Percentiles rank a stretch among this genome's conserved stretches.
These are phyloP conservation scores for Zygoascus sp. DNA, from an alignment of 1,139 yeast species.

Conservation along the genomic window DNA sequence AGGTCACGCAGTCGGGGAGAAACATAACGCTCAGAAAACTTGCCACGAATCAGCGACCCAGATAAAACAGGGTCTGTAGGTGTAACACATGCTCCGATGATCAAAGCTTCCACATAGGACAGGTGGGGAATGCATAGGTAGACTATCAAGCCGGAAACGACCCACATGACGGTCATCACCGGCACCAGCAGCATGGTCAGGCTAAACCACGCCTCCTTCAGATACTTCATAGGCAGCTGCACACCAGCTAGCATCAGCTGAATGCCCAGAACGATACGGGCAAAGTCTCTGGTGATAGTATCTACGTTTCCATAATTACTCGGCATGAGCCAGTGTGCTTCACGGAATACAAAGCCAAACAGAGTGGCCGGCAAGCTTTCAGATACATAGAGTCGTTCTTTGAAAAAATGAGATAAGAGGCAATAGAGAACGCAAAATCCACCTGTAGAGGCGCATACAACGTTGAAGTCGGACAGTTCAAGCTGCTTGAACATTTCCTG, in stretches of 20 bases:
- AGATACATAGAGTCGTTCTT: slow-evolving; percentile 29
- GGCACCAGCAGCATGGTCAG: slow-evolving; percentile 37
- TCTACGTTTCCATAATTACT: slow-evolving; percentile 23
- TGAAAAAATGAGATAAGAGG: slow-evolving; percentile 27
- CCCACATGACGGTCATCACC: slow-evolving; percentile 43
- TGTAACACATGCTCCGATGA: slow-evolving; percentile 42
- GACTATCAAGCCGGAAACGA: slow-evolving; percentile 38
- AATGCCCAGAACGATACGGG: slow-evolving; percentile 40
- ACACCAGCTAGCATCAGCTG: slow-evolving; percentile 42
- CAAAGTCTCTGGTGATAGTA: slow-evolving; percentile 34
- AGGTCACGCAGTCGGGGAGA: slow-evolving; percentile 31
- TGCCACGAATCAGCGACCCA: slow-evolving; percentile 42
- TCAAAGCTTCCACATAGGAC: slow-evolving; percentile 35
- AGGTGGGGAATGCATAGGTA: slow-evolving; percentile 35
- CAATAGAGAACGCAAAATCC: slow-evolving; percentile 31
- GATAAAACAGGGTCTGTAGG: slow-evolving; percentile 46
- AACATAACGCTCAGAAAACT: slow-evolving; percentile 39
- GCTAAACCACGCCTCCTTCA: slow-evolving; percentile 33
- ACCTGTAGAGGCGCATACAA: slow-evolving; percentile 31
- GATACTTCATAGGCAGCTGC: slow-evolving; percentile 41
- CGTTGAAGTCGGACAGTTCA: slow-evolving; percentile 28
- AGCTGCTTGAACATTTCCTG: slow-evolving; percentile 12
- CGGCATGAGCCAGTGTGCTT: slow-evolving; percentile 28
- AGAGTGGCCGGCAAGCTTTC: slow-evolving; percentile 33
- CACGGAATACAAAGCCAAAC: slow-evolving; percentile 30